phyloP scores from a whole-genome alignment of 495 filamentous ascomycete species.

The Hypoxylon lienhwacheense region DNA sequence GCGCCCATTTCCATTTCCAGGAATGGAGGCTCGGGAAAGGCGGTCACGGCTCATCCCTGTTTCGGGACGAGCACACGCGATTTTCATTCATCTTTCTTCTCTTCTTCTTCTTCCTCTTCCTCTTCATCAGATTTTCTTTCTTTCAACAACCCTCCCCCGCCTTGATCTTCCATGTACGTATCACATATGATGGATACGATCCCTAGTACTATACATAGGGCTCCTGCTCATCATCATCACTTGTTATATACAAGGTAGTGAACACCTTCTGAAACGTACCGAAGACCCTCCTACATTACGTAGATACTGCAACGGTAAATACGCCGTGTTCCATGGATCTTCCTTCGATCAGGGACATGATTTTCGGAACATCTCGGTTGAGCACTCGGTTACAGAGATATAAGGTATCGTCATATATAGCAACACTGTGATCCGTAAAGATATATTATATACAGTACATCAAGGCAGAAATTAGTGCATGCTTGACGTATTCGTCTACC shows the following conservation, averaged over 20 bases:
- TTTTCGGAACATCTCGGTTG: slow-evolving; percentile 5
- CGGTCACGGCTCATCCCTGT: slow-evolving; percentile 28
- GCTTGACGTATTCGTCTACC: too few species aligned
- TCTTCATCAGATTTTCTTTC: background rate
- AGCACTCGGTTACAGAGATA: slow-evolving; percentile 14
- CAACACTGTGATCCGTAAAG: too few species aligned
- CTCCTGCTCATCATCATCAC: too few species aligned
- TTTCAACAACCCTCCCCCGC: slow-evolving; percentile 1
- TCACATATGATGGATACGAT: slow-evolving; percentile 6
- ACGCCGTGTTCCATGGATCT: slow-evolving; percentile 16
- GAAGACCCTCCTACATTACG: background rate
- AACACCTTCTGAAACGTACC: background rate
- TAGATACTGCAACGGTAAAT: background rate
- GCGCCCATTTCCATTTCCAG: slow-evolving; percentile 25
- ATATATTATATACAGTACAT: too few species aligned
- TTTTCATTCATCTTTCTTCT: slow-evolving; percentile 6
- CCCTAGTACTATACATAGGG: too few species aligned
- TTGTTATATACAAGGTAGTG: too few species aligned
- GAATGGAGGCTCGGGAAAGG: slow-evolving; percentile 17
- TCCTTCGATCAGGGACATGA: slow-evolving; percentile 15
- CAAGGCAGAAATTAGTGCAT: too few species aligned
- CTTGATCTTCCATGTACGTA: too few species aligned
- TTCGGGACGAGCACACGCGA: slow-evolving; percentile 5
- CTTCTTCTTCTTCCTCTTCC: background rate
- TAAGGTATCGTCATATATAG: too few species aligned